phyloP scores from a whole-genome alignment of 345 rosid genomes.

The Eucalyptus microcorys region DNA sequence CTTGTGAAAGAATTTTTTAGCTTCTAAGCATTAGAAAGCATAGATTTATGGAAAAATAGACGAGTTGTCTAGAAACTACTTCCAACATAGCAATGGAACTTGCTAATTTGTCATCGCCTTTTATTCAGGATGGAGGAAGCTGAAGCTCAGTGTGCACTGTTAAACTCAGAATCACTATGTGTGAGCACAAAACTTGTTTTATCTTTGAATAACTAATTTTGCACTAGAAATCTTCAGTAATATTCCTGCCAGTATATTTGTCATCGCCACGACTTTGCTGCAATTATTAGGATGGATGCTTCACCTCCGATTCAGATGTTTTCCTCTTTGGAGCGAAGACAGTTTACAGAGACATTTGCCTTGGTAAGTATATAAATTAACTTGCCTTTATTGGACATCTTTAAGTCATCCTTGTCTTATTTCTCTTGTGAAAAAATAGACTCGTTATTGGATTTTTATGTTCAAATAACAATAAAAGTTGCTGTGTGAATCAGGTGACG shows the following conservation, averaged over 20 bases:
- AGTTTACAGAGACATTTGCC: slow-evolving; percentile 85
- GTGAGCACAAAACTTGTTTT: slow-evolving; percentile 26
- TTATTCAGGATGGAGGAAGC: slow-evolving; percentile 77
- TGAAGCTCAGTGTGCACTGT: slow-evolving; percentile 87
- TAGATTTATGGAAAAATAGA: background rate
- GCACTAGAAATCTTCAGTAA: background rate
- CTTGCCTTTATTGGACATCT: background rate
- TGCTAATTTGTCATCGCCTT: background rate
- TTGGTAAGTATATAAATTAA: slow-evolving; percentile 29
- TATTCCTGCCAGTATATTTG: background rate
- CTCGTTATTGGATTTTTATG: background rate
- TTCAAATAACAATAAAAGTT: background rate
- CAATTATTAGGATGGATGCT: slow-evolving; percentile 77
- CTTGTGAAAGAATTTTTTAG: background rate
- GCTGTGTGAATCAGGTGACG: slow-evolving; percentile 49
- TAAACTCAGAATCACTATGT: slow-evolving; percentile 77
- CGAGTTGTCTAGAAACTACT: background rate
- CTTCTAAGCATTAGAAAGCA: background rate
- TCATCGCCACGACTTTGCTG: background rate
- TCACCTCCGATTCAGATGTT: slow-evolving; percentile 82
- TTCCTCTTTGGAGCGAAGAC: slow-evolving; percentile 94
- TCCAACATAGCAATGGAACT: background rate
- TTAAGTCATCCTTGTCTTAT: background rate
- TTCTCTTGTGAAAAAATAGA: background rate
- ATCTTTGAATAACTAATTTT: background rate